Percentiles rank a stretch among this genome's conserved stretches.
phyloP scores from a whole-genome alignment of 2,329 filamentous ascomycete species.

The Diaporthe aspalathi region DNA sequence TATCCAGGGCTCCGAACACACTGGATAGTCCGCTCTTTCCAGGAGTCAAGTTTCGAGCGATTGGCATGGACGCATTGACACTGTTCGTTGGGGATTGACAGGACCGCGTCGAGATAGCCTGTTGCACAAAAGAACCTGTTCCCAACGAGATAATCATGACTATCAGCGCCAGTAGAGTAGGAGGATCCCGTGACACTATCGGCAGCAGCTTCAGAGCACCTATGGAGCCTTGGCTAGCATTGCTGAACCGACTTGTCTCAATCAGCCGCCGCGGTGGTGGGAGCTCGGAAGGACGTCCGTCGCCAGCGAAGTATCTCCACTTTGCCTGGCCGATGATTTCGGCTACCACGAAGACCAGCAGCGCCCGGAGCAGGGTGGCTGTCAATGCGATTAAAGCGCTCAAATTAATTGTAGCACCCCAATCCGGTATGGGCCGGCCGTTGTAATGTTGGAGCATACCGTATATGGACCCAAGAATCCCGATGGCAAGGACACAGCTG shows the following conservation, averaged over 20 bases:
- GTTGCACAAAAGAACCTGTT: background rate
- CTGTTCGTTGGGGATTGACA: background rate
- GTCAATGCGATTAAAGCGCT: background rate
- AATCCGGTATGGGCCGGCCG: background rate
- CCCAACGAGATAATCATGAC: background rate
- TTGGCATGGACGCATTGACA: background rate
- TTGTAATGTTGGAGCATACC: background rate
- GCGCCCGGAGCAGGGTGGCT: background rate
- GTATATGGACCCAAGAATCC: background rate
- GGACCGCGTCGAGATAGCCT: background rate
- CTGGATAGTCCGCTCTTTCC: background rate
- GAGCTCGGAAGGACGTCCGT: background rate
- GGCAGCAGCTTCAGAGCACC: background rate
- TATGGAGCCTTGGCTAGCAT: background rate
- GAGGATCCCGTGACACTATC: background rate
- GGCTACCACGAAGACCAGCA: background rate
- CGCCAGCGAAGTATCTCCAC: background rate
- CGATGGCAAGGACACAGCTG: background rate
- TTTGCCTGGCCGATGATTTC: slow-evolving; percentile 13
- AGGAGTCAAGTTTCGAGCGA: background rate
- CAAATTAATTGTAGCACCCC: background rate
- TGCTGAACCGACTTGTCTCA: background rate
- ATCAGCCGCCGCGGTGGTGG: background rate
- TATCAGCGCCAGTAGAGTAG: background rate
- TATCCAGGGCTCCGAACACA: background rate